A percentile compares a stretch with the other conserved stretches of the same genome.
phyloP scores from a whole-genome alignment of 768 basidiomycete genomes.

The Russula brevipes region DNA sequence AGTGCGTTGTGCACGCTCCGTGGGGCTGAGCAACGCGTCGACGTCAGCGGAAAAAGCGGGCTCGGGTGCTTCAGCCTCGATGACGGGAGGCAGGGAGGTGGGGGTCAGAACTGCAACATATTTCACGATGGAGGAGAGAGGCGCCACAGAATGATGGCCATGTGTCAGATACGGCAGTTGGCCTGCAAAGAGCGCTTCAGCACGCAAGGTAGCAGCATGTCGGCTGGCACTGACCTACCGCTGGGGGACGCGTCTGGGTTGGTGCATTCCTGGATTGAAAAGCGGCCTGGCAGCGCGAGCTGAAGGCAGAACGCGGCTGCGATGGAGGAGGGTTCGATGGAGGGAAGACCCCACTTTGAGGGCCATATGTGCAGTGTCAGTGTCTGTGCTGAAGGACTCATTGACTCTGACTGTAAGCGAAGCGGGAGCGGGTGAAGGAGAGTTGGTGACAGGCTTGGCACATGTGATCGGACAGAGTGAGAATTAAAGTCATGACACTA shows the following conservation, averaged over 20 bases:
- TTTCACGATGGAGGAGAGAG: constrained; percentile 57
- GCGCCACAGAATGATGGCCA: constrained; percentile 45
- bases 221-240: constrained; percentile 44
- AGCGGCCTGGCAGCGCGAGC: constrained; percentile 61
- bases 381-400: constrained; percentile 25
- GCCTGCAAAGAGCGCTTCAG: constrained; percentile 39
- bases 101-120: constrained; percentile 53
- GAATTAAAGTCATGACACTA: background rate
- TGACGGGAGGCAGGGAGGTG: constrained; percentile 30
- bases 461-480: background rate
- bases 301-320: constrained; percentile 66
- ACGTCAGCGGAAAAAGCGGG: constrained; percentile 35
- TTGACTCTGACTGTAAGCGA: background rate
- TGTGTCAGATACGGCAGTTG: constrained; percentile 68
- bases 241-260: constrained; percentile 70
- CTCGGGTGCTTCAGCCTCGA: constrained; percentile 13
- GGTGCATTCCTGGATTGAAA: constrained; percentile 53
- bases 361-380: constrained; percentile 63
- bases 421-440: no score
- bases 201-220: background rate
- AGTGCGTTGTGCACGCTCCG: constrained; percentile 48
- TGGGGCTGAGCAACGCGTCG: constrained; percentile 43
- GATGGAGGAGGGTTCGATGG: constrained; percentile 61
- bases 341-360: constrained; percentile 55
- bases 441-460: background rate